phyloP scores from a whole-genome alignment of 108 stramenopile species.

The Nitzschia inconspicua region DNA sequence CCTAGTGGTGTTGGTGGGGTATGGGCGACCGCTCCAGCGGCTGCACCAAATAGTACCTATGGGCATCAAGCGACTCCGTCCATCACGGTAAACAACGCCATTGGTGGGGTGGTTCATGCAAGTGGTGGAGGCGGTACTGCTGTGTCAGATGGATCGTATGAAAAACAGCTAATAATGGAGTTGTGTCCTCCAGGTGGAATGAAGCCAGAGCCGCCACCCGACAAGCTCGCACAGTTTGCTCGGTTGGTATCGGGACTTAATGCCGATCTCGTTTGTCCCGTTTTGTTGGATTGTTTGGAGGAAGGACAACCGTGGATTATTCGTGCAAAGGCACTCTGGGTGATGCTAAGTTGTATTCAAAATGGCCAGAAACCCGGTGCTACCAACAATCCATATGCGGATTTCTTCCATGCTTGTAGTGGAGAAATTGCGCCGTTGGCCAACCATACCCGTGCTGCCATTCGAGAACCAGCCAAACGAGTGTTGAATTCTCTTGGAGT shows the following conservation, averaged over 20 bases:
- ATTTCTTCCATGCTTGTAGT: constrained; percentile 80
- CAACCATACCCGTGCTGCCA: constrained; percentile 52
- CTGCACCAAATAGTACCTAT: constrained; percentile 15
- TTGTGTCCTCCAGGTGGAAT: constrained; percentile 93
- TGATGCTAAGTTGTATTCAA: constrained; percentile 73
- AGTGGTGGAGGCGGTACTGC: constrained; percentile 34
- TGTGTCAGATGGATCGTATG: constrained; percentile 80
- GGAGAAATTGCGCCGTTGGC: constrained; percentile 73
- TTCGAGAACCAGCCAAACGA: constrained; percentile 69
- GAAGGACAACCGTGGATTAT: constrained; percentile 91
- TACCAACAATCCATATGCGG: constrained; percentile 60
- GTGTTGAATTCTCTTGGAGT: constrained; percentile 65
- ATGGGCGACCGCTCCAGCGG: constrained; percentile 39
- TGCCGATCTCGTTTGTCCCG: constrained; percentile 84
- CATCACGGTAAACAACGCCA: constrained; percentile 13
- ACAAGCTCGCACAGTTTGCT: constrained; percentile 80
- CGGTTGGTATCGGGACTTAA: constrained; percentile 70
- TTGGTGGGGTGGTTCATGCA: background rate
- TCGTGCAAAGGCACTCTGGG: constrained; percentile 85
- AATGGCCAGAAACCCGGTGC: constrained; percentile 32
- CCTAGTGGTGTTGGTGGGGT: constrained; percentile 59
- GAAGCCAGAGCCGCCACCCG: constrained; percentile 88
- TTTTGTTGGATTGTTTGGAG: constrained; percentile 79
- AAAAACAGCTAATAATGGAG: constrained; percentile 86
- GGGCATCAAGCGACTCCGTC: constrained; percentile 35